A percentile compares a stretch with the other conserved stretches of the same genome.
Evolutionary conservation across 2,329 filamentous ascomycete genomes (phyloP).

Genomic region (Aspergillus fructus): DNA sequence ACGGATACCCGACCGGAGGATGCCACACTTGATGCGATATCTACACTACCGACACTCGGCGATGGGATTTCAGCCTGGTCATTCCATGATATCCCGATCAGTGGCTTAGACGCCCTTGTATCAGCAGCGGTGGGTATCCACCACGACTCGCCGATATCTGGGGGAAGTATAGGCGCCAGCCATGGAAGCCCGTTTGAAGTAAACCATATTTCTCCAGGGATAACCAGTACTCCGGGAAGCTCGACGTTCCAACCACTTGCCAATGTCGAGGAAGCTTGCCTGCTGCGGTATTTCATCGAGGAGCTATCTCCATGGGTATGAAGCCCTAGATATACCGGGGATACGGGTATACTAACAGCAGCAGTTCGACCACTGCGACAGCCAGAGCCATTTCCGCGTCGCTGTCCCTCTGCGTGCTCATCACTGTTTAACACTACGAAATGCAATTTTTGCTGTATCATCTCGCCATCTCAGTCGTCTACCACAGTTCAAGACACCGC

Average conservation of each 20-base stretch:
- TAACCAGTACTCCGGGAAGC: neutral
- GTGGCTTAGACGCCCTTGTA: neutral
- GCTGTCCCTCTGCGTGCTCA: constrained; percentile 19
- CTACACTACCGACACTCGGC: rapidly evolving
- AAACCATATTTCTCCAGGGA: neutral
- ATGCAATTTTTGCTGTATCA: constrained; percentile 26
- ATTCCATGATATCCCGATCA: neutral
- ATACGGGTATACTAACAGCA: neutral
- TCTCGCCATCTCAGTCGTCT: constrained; percentile 22
- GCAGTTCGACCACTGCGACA: constrained; percentile 26
- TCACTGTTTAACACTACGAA: constrained; percentile 20
- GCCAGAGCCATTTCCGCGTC: constrained; percentile 20
- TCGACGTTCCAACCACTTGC: neutral
- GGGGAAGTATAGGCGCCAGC: neutral
- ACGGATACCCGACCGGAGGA: too few species aligned
- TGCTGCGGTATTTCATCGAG: constrained; percentile 18
- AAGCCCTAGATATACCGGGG: neutral
- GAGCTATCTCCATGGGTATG: constrained; percentile 27
- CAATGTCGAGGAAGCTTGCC: neutral
- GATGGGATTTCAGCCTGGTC: neutral
- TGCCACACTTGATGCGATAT: neutral
- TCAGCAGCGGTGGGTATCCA: neutral
- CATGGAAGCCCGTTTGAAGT: neutral
- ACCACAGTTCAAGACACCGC: constrained; percentile 20
- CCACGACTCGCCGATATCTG: neutral